phyloP scores from a whole-genome alignment of 176 grass and related monocot genomes.

The Oryza glaberrima region DNA sequence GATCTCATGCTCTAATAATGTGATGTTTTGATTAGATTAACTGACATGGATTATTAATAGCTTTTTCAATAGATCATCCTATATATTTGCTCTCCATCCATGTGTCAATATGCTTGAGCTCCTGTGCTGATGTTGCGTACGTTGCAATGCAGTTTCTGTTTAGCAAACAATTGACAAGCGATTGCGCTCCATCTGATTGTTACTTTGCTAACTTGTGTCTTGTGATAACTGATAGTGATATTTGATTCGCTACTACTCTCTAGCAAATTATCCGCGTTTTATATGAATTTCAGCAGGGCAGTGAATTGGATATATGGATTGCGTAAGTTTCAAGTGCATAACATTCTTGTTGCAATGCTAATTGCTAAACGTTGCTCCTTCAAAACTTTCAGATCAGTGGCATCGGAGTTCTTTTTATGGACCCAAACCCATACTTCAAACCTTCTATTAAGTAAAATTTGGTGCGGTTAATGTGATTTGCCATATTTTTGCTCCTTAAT shows the following conservation, averaged over 20 bases:
- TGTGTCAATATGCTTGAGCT: not conserved
- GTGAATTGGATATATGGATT: not conserved
- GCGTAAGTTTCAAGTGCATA: not conserved
- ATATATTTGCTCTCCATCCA: not conserved
- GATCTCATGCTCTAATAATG: slow-evolving; percentile 31
- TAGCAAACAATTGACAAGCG: not conserved
- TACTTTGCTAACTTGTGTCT: not conserved
- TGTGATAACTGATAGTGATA: too few species aligned
- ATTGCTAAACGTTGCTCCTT: not conserved
- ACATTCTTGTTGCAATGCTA: not conserved
- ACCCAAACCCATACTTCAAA: too few species aligned
- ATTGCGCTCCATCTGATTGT: not conserved
- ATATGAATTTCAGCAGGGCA: not conserved
- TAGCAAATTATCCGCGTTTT: not conserved
- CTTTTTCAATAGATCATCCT: not conserved
- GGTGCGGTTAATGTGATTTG: too few species aligned
- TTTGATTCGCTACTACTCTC: not conserved
- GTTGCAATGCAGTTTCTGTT: not conserved
- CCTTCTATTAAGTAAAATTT: too few species aligned
- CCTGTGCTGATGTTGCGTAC: not conserved
- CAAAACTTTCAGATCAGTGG: not conserved
- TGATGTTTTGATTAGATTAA: not conserved
- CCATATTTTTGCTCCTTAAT: not conserved
- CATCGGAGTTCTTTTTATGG: not conserved
- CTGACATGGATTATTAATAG: not conserved